Base-by-base conservation (phyloP, 2,329 filamentous ascomycete species). In the Cladophialophora chaetospira region DNA sequence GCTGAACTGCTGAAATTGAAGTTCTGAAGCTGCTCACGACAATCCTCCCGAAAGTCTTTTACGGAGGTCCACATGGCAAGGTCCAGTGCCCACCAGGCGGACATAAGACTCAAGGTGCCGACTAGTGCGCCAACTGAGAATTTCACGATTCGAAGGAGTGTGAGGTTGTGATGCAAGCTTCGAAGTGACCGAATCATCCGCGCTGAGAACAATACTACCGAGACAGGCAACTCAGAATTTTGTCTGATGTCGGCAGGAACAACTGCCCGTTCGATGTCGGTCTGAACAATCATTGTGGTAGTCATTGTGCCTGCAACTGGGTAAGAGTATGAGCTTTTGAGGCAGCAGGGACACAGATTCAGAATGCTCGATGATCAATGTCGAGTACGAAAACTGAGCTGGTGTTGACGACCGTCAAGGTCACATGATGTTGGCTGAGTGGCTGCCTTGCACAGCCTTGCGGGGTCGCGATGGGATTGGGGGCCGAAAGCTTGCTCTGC, bases 11-110 rank as follows among this genome's bases (percentile, higher is more conserved):
- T 28, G 3, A 28, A 15, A 26, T 29, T 29, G 26, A 46, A 46
- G 43, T 29, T 29, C 13, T 26, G 21, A 15, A 46, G 26, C 43
- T 46, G 43, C 43, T 46, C 43, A 23, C 43, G 23, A 28, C 43
- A 46, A 23, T 46, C 43, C 17, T 46, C 43, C 13, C 43, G 43
- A 23, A 46, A 46, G 25, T 46, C 43, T 23, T 46, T 46, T 6
- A 46, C 43, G 3, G 26, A n/a, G n/a, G 43, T 46, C 43, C 43
- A 46, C 43, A 46, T 46, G 10, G 43, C 43, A 23, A 46, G 43
- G 5, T 46, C 43, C 21, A 46, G 43, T 2, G 43, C 43, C 43
- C 43, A 46, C 43, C 43, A 31, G 19, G 43, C 26, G 15, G 25
- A 29, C 5, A 29, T 17, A 13, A 46, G 43, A 17, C 43, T 31